These are phyloP conservation scores for Gentiana straminea DNA, from an alignment of 257 asterid genomes.

Conservation along the genomic window DNA sequence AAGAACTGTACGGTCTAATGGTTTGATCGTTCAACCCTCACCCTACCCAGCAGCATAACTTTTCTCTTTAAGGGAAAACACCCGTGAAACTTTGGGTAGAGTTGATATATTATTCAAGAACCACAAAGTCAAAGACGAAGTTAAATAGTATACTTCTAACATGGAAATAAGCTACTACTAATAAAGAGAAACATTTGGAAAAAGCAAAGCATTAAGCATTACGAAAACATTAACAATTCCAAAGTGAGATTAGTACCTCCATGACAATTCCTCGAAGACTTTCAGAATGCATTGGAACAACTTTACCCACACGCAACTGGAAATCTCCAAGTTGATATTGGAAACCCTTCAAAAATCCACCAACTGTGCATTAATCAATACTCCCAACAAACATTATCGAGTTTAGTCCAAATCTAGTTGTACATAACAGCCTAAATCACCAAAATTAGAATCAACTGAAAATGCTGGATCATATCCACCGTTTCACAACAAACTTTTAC, in stretches of 20 bases:
- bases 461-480: no score
- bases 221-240: background rate
- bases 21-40: no score
- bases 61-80: no score
- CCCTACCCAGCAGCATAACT: no score
- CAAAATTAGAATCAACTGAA: no score
- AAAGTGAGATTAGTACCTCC: conserved; percentile 50
- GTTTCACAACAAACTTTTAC: no score
- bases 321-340: conserved; percentile 89
- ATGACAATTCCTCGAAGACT: conserved; percentile 88
- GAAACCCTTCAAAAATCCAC: conserved; percentile 35
- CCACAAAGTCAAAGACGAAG: background rate
- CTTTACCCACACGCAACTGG: conserved; percentile 94
- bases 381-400: no score
- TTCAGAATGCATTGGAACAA: conserved; percentile 67
- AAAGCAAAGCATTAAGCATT: conserved; percentile 2
- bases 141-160: background rate
- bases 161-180: background rate
- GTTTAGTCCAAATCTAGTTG: no score
- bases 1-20: no score
- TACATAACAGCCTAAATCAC: no score
- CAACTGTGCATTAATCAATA: background rate
- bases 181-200: background rate
- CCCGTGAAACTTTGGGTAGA: no score
- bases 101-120: no score